These are phyloP conservation scores for Peniophora sp. DNA, from an alignment of 1,284 basidiomycete species.

Conservation along the genomic window DNA sequence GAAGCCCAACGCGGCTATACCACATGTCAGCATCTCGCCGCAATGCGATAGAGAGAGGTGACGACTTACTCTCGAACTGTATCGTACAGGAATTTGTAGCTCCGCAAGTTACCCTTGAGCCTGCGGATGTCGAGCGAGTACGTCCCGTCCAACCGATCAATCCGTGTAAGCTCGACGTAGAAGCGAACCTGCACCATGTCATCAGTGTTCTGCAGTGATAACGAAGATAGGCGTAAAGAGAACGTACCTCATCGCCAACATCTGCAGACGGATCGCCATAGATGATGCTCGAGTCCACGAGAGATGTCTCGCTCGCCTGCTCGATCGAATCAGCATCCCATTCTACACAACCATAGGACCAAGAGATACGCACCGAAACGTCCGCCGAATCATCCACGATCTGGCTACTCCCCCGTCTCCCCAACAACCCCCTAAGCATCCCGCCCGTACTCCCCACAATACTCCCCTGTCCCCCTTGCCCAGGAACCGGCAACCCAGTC, in stretches of 20 bases:
- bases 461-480: too few species aligned
- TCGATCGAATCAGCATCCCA: too few species aligned
- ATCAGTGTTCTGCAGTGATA: too few species aligned
- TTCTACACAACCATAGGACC: too few species aligned
- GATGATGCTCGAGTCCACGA: conserved; percentile 39
- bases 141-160: conserved; percentile 82
- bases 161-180: conserved; percentile 82
- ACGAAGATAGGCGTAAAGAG: too few species aligned
- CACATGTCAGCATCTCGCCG: background rate
- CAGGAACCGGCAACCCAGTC: conserved; percentile 4
- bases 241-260: conserved; percentile 77
- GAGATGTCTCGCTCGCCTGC: conserved; percentile 5
- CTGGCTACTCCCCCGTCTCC: too few species aligned
- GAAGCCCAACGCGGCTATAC: background rate
- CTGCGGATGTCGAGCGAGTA: conserved; percentile 87
- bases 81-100: conserved; percentile 93
- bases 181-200: conserved; percentile 40
- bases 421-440: too few species aligned
- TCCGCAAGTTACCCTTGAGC: conserved; percentile 86
- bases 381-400: too few species aligned
- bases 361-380: too few species aligned
- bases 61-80: conserved; percentile 65
- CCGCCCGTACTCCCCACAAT: too few species aligned
- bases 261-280: conserved; percentile 78
- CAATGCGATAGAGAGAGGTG: conserved; percentile 1